Percentiles rank a stretch among this genome's conserved stretches.
These are phyloP conservation scores for Ceratocystis diversiconidia DNA, from an alignment of 2,329 filamentous ascomycete genomes.

Conservation along the genomic window DNA sequence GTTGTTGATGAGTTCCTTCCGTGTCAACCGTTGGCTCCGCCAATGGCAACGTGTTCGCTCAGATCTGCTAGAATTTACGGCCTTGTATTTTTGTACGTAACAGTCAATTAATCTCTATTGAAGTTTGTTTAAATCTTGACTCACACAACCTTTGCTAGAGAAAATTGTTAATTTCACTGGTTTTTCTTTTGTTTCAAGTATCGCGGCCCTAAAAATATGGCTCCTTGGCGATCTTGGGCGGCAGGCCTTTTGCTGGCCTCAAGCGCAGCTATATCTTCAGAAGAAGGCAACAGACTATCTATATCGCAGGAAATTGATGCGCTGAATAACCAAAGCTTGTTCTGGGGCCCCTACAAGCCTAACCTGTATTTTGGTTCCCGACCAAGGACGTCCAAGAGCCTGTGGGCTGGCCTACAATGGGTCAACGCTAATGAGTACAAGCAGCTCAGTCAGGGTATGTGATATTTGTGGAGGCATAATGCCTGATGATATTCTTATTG, in stretches of 20 bases:
- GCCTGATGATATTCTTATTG: neutral
- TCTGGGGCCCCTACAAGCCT: constrained; percentile 92
- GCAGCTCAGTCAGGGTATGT: constrained; percentile 60
- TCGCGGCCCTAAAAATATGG: constrained; percentile 21
- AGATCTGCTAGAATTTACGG: neutral
- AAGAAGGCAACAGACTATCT: neutral
- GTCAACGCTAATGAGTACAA: constrained; percentile 65
- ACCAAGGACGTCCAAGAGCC: constrained; percentile 64
- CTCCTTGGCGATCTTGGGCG: constrained; percentile 19
- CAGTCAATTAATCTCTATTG: neutral
- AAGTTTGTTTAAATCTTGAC: neutral
- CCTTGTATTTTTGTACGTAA: neutral
- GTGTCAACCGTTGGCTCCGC: neutral
- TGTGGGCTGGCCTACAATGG: constrained; percentile 81
- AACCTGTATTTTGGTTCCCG: constrained; percentile 90
- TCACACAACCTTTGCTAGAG: neutral
- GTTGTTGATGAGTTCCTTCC: neutral
- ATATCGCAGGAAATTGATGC: constrained; percentile 16
- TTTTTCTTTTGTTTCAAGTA: constrained; percentile 20
- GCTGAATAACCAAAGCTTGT: constrained; percentile 62
- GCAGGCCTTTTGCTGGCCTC: constrained; percentile 15
- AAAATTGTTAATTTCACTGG: neutral
- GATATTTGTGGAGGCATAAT: constrained; percentile 68
- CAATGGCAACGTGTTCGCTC: constrained; percentile 10
- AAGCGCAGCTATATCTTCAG: constrained; percentile 3